Conservation (phyloP, 179 eudicot species). For the Beta lomatogona region DNA sequence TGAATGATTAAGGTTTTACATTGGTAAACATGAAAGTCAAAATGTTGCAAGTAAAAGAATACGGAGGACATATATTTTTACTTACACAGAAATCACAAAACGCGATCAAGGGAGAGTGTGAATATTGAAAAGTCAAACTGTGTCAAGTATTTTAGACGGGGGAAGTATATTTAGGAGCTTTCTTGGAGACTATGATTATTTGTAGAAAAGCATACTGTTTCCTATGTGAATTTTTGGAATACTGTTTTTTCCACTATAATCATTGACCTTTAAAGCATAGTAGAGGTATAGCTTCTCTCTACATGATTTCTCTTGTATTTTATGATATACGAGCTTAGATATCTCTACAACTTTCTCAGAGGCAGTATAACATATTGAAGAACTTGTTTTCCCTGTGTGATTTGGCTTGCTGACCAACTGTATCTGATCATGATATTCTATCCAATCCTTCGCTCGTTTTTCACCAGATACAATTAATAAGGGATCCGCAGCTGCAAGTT, state of each 20-base stretch:
- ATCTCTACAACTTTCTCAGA: neutral
- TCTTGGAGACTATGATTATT: neutral
- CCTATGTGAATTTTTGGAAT: neutral
- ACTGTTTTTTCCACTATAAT: neutral
- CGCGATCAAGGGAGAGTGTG: no score
- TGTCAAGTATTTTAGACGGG: no score
- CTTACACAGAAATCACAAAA: no score
- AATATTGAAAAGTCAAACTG: no score
- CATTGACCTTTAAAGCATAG: neutral
- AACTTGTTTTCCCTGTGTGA: neutral
- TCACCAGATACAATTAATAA: constrained; percentile 61
- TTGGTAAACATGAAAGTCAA: no score
- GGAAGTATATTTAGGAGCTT: neutral
- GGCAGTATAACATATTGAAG: neutral
- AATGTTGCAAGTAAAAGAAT: no score
- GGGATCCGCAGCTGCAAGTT: constrained; percentile 71
- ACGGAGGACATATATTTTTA: no score
- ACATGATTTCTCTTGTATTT: neutral
- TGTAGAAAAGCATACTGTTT: neutral
- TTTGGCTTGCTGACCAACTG: neutral
- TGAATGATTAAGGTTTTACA: no score
- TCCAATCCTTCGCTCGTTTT: constrained; percentile 4
- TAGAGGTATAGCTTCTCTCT: neutral
- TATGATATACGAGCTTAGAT: neutral
- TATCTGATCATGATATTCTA: neutral